phyloP scores from a whole-genome alignment of 331 rosid genomes.

The Acacia pycnantha region DNA sequence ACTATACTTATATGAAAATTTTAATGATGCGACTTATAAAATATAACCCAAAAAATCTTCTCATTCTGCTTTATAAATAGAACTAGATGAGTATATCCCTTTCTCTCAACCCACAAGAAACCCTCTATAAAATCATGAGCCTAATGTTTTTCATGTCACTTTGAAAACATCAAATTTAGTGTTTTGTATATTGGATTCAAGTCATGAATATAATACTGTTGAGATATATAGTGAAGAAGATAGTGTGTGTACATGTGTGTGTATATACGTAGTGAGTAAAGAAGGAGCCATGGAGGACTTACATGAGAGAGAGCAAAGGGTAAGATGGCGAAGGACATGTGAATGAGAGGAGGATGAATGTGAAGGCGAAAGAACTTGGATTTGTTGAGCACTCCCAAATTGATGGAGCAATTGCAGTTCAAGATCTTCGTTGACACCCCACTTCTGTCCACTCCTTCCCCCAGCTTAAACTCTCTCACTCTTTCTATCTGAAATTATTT shows the following conservation, averaged over 20 bases:
- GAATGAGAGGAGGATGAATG: slow-evolving; percentile 64
- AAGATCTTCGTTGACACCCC: slow-evolving; percentile 84
- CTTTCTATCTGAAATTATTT: slow-evolving; percentile 47
- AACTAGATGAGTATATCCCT: too few species aligned
- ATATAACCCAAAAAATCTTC: too few species aligned
- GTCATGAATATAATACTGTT: too few species aligned
- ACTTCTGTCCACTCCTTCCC: slow-evolving; percentile 84
- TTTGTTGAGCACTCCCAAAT: slow-evolving; percentile 60
- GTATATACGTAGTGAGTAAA: not conserved
- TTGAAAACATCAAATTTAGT: not conserved
- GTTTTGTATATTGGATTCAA: not conserved
- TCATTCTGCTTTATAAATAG: too few species aligned
- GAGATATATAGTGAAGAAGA: too few species aligned
- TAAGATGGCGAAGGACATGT: slow-evolving; percentile 63
- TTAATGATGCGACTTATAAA: too few species aligned
- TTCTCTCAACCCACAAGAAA: too few species aligned
- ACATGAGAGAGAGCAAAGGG: slow-evolving; percentile 67
- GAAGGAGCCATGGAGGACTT: not conserved
- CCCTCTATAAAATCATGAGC: too few species aligned
- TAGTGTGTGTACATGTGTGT: too few species aligned
- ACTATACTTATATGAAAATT: too few species aligned
- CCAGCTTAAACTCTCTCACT: slow-evolving; percentile 60
- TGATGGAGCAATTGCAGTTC: slow-evolving; percentile 60
- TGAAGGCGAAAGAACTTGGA: slow-evolving; percentile 85
- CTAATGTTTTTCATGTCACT: too few species aligned